Evolutionary conservation across 805 yeast species (phyloP).

Genomic region (Lachancea dasiensis): DNA sequence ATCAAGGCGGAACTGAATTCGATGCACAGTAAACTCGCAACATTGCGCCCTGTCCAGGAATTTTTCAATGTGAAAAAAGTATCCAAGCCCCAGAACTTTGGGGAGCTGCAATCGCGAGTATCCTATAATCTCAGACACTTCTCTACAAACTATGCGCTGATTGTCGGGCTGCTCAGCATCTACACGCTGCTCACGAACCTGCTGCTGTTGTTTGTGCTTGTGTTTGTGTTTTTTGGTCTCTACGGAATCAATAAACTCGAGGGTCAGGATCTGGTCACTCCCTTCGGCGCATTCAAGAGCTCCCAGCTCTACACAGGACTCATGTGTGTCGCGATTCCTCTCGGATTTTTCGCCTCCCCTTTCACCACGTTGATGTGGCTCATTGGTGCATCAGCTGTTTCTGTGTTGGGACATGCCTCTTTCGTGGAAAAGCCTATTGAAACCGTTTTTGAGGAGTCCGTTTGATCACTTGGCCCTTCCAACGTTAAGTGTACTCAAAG

Average conservation of each 20-base stretch:
- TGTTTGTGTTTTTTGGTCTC: conserved; percentile 66
- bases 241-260: conserved; percentile 70
- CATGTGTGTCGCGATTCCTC: conserved; percentile 67
- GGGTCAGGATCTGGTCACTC: conserved; percentile 78
- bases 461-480: conserved; percentile 11
- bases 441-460: conserved; percentile 73
- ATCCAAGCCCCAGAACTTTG: conserved; percentile 84
- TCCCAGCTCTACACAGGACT: conserved; percentile 82
- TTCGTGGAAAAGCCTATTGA: conserved; percentile 94
- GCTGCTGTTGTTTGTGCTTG: conserved; percentile 75
- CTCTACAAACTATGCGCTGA: conserved; percentile 75
- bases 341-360: conserved; percentile 85
- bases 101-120: conserved; percentile 85
- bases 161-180: conserved; percentile 65
- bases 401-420: conserved; percentile 81
- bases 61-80: conserved; percentile 86
- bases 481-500: background rate
- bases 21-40: conserved; percentile 58
- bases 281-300: conserved; percentile 64
- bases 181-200: conserved; percentile 86
- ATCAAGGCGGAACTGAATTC: conserved; percentile 42
- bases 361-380: conserved; percentile 88
- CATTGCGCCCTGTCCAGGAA: conserved; percentile 85
- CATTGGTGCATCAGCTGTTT: conserved; percentile 73
- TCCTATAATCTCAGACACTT: conserved; percentile 81